Evolutionary conservation across 2,329 filamentous ascomycete species (phyloP), one percentile per base, ranked within the genome.

Genomic region (Claviceps maximensis): DNA sequence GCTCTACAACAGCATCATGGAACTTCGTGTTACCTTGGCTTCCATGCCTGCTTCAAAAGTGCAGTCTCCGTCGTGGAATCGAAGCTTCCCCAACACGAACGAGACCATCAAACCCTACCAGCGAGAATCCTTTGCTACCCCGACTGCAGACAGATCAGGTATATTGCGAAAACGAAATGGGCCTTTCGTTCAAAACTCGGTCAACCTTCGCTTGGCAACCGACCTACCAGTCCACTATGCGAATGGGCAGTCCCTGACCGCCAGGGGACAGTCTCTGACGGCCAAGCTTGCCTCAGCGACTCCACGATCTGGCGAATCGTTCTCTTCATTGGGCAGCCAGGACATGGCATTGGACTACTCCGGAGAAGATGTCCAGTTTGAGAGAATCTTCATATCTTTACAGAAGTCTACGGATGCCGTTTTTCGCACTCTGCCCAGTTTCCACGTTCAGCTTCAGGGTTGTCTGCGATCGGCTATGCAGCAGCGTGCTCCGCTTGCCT

Each of bases 281-380:
- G 74, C 75, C 2, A 76, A 74, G 3, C 70, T 75, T 65, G 77
- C 65, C 53, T 81, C 70, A 57, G 77, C 76, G n/a, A 94, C 88
- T 1, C 88, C 89, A 47, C 82, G 87, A 25, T 94, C 88, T 8
- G 86, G 84, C 45, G 89, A 95, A 61, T 88, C 87, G 0, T 94
- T 93, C 64, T 76, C 74, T 2, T 82, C 83, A 0, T 71, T 74
- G 4, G 73, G 74, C 33, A 66, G 60, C 23, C 65, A 64, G 29
- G 63, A 74, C 52, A 71, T 73, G 31, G 73, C 77, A 44, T 65
- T 80, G 10, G 86, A 89, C 50, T 79, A 83, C 49, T 78, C 78
- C 2, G 86, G 89, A 58, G 88, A 95, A 57, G 89, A 95, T 60
- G 77, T 79, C 17, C 78, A 83, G 29, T 95, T 95, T 59, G 90